Base-by-base conservation (phyloP, 768 basidiomycete species). In the Boletus pseudopeckii region DNA sequence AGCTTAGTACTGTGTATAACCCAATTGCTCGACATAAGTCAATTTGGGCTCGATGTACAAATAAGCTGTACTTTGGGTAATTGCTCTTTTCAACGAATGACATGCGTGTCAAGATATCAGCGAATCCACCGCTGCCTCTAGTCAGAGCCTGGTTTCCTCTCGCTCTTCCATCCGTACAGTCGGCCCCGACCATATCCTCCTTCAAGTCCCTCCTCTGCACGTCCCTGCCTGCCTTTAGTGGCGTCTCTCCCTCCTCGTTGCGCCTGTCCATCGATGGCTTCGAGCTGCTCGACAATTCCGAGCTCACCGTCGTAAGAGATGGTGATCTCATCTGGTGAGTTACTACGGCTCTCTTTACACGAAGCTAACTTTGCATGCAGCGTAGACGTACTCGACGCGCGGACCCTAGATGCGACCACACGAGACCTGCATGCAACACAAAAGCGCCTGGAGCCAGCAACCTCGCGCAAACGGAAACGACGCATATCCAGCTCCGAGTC, bases 131-230 rank as follows among this genome's bases (percentile, higher is more conserved):
- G 34, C 71, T 85, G 14, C 78, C 79, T 2, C 70, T 65, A 22
- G 55, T 80, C 14, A 80, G 77, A 54, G 80, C 75, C 6, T 85
- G 83, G 83, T 80, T 80, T 18, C 72, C 75, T 28, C 69, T 73
- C 38, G 7, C 13, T 14, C 10, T 18, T 2, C 34, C 46, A 3
- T 26, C 33, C 2, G n/a, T 30, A 4, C 45, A 52, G 17, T 36
- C 45, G 47, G 24, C 4, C 33, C 43, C 26, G 5, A 60, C 56
- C 17, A n/a, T 70, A 14, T 30, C 43, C 3, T 18, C 52, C 1
- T 40, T 70, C 45, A 70, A 71, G 45, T 17, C 26, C 1, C 18
- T 52, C n/a, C 49, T 70, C 17, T 66, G 59, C 34, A 8, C 53
- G 1, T 52, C 57, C 8, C 44, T 70, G 5, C 34, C 56, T 2